Percentiles rank a stretch among this genome's conserved stretches.
Evolutionary conservation across 768 basidiomycete genomes (phyloP).

Genomic region (Pleurotus eryngii): DNA sequence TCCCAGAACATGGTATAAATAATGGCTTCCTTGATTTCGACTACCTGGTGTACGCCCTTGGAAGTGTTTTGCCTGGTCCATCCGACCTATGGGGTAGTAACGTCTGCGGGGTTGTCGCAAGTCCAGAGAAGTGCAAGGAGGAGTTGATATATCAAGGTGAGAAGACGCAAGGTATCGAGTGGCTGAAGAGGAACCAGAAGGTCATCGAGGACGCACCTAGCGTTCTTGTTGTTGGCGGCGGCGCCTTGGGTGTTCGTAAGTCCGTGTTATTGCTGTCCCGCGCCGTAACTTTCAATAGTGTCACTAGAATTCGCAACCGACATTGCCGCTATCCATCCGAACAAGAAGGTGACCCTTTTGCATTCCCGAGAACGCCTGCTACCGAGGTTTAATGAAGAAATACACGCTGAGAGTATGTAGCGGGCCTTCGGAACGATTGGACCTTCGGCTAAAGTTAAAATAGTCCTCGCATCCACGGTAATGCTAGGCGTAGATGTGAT

Average conservation of each 20-base stretch:
- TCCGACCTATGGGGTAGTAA: conserved; percentile 49
- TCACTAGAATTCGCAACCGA: conserved; percentile 60
- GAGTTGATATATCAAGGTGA: conserved; percentile 31
- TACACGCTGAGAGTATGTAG: conserved; percentile 49
- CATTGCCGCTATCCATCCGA: conserved; percentile 50
- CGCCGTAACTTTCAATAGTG: not conserved
- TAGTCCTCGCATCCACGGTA: conserved; percentile 37
- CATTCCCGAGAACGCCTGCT: conserved; percentile 57
- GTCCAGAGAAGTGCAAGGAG: conserved; percentile 1
- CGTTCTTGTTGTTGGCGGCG: conserved; percentile 68
- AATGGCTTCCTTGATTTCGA: conserved; percentile 42
- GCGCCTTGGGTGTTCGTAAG: conserved; percentile 71
- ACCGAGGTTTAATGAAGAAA: conserved; percentile 46
- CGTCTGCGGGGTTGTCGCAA: conserved; percentile 9
- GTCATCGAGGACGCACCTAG: conserved; percentile 42
- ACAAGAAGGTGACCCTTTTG: conserved; percentile 52
- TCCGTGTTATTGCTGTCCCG: conserved; percentile 4
- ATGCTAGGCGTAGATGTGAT: conserved; percentile 45
- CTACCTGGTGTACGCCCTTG: conserved; percentile 59
- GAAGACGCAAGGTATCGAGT: conserved; percentile 47
- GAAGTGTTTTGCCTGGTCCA: conserved; percentile 51
- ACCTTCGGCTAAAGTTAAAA: not conserved
- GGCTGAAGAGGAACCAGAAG: conserved; percentile 49
- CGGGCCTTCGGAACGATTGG: conserved; percentile 2
- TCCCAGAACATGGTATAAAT: conserved; percentile 42